Percentiles rank a stretch among this genome's conserved stretches.
These are phyloP conservation scores for Eremothecium sinecaudum DNA, from an alignment of 1,139 yeast genomes.

Conservation along the genomic window DNA sequence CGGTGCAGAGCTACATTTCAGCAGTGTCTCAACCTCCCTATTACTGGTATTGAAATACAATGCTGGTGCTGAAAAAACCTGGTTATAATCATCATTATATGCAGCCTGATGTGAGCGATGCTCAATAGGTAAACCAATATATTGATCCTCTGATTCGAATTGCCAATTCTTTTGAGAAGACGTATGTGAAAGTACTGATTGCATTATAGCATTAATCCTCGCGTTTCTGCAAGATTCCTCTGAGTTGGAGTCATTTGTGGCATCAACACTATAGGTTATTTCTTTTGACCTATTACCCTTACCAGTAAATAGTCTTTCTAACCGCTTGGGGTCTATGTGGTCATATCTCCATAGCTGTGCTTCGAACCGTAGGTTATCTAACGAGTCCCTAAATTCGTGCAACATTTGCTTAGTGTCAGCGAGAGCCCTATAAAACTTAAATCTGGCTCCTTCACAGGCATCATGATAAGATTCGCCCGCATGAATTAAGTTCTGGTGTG, in stretches of 20 bases:
- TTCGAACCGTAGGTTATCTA: conserved; percentile 4
- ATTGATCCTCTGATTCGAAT: neutral
- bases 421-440: conserved; percentile 5
- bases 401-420: conserved; percentile 2
- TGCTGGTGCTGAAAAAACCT: conserved; percentile 1
- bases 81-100: neutral
- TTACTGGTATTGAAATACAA: neutral
- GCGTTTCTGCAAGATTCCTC: neutral
- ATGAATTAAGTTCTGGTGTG: conserved; percentile 1
- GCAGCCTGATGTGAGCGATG: neutral
- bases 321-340: neutral
- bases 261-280: neutral
- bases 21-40: neutral
- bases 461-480: conserved; percentile 4
- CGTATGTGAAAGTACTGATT: neutral
- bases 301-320: conserved; percentile 1
- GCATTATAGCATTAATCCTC: neutral
- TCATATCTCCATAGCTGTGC: conserved; percentile 4
- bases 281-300: neutral
- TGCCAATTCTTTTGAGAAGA: neutral
- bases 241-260: neutral
- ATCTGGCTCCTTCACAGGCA: conserved; percentile 5
- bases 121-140: neutral
- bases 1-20: conserved; percentile 4
- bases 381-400: conserved; percentile 4